Evolutionary conservation across 2,329 filamentous ascomycete species (phyloP), one percentile per base, ranked within the genome.

Genomic region (Clonostachys rosea): DNA sequence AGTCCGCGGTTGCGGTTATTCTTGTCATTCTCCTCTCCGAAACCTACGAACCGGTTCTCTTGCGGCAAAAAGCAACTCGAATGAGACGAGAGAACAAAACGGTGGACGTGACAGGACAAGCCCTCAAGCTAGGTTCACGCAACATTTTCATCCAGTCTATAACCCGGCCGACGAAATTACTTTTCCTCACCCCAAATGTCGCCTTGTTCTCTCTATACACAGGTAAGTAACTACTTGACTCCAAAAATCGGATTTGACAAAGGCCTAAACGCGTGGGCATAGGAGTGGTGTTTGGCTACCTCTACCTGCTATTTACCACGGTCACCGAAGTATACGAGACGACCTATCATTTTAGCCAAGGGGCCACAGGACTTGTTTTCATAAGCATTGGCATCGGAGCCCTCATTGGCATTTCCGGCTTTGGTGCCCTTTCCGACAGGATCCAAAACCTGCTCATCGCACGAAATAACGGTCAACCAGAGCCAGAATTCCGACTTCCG

Each of bases 251-350:
- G 42, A 84, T 81, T 2, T 70, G 86, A 34, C 66, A 80, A 45
- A 76, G 83, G 14, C 89, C 89, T 6, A 87, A 94, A 61, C 81
- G 16, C 65, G 67, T 94, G 17, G 87, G 91, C 56, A 76, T 81
- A 5, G 78, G 18, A 8, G 63, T 83, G 33, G 64, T 75, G 1
- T 83, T 81, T 53, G 79, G 78, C 2, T 74, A 79, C 37, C 55
- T 83, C 1, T 84, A 81, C 51, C 58, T 65, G 40, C 52, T 64
- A 45, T 71, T 71, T 44, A 66, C 66, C 5, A 65, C 69, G 9
- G 63, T 71, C 47, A 63, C 70, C 2, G 48, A 57, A 20, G 60
- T 74, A 2, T 65, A 60, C 51, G 59, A 71, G 33, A 59, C 66
- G 3, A 60, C 67, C 36, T 84, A 83, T 52, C 63, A 67, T 41